Base-by-base conservation (phyloP, 2,329 filamentous ascomycete species). In the Talaromyces sp. region DNA sequence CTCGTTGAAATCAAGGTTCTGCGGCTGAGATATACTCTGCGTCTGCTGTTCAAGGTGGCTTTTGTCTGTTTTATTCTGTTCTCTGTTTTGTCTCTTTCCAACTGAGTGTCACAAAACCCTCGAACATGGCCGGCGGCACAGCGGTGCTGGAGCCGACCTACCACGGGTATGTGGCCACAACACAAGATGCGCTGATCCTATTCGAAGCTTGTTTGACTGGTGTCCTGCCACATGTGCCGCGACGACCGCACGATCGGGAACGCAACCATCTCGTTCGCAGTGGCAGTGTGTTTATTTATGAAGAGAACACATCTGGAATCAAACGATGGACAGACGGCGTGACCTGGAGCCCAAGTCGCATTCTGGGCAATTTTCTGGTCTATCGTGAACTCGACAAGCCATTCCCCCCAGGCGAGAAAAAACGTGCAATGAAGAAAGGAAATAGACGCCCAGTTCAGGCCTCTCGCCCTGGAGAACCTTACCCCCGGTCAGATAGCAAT, bases 271-370 rank as follows among this genome's bases (percentile, higher is more conserved):
- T 96, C 53, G 94, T 96, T 69, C 83, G 83, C 64, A 95, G 90
- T 64, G 92, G 92, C 36, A 88, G 88, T 64, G 84, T 96, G 48
- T 94, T 96, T 74, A 89, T 96, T 63, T 97, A 96, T 72, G 91
- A 96, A 68, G 91, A 96, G 71, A 87, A 90, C 61, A 87, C 89
- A 0, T 95, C 91, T 0, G 91, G 91, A 5, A 96, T 96, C 75
- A 95, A 95, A 76, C 82, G 92, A 57, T 97, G 92, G 92, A 96
- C 91, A 0, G 92, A 97, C 65, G 91, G 92, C 13, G 84, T 93
- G 10, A 87, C 88, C 6, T 97, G 92, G 92, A 95, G 89, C 65
- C 92, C 92, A 0, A 95, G 87, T 72, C 86, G 89, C 15, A 93
- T 95, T 50, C 79, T 93, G 50, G 88, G 87, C 59, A 94, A 94